Base-by-base conservation (phyloP, 345 rosid species). In the Linum usitatissimum region DNA sequence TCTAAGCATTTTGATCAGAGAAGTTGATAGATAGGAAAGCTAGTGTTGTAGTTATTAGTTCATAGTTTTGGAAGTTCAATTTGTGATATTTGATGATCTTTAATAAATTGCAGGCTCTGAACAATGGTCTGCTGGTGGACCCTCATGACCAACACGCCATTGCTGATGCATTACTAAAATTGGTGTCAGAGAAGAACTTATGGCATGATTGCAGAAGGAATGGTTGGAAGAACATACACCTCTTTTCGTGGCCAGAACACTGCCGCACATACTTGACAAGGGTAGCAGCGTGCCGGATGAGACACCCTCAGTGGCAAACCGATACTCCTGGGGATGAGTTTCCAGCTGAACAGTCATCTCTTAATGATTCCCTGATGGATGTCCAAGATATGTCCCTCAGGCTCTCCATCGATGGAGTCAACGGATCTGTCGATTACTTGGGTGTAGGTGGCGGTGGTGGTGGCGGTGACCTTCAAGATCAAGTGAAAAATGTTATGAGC, bases 221-320 rank as follows among this genome's bases (percentile, higher is more conserved):
- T 67, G 97, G 97, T 30, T 93, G 88, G 97, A 93, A 89, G 77
- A 93, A 93, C 71, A 89, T 93, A 72, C 96, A 87, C 74, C 82
- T 92, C 30, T 92, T 77, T 70, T 92, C 99, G 6, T 92, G 99
- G 99, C 99, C 99, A 2, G 99, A 92, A 70, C 99, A 92, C 66
- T 92, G 99, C 64, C 86, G 97, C 17, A 87, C 94, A 49, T 92
- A 92, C 87, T 77, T 92, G 76, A 89, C 99, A 15, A 84, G 95
- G 61, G 83, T 92, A 61, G 97, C 97, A 3, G 86, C 99, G 0
- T 87, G 95, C 30, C 84, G 97, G 51, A 92, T 85, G 90, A 84
- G 99, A 79, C 87, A 89, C 68, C 96, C 98, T 0, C 95, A 84
- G 53, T 92, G 99, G 99, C 90, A 89, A 68, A 87, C 94, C 0